Evolutionary conservation across 306 rosid genomes (phyloP), one percentile per base, ranked within the genome.

Genomic region (Phaseolus lunatus): DNA sequence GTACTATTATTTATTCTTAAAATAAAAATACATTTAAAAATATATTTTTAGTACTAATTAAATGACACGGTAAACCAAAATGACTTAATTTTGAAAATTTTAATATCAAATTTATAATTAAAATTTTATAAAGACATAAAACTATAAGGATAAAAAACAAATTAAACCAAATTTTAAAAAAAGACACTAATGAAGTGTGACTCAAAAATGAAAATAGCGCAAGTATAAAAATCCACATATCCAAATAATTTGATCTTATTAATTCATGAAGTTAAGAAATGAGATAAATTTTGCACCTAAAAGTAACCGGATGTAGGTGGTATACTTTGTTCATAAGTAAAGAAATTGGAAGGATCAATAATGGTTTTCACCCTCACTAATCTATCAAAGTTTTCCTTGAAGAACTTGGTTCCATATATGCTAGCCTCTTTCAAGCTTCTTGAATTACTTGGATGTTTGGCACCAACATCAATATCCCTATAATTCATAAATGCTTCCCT

Each of bases 401-500:
- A 85, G 6, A 10, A 52, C 47, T 78, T 78, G 47, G 3, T 22
- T 12, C 85, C 88, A 67, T 81, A 81, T 33, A 0, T 53, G 0
- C 1, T 2, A 67, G 78, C 53, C 2, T 13, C 4, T 0, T 22
- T 29, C n/a, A 67, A 4, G 18, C 2, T 14, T 0, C 75, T 31
- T 2, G 6, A 33, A 68, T 15, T 44, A 26, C 85, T 85, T 6
- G 81, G 70, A 77, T 13, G 75, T 47, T 73, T 73, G 47, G 75
- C 85, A 3, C 88, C 88, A 35, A 85, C 26, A 61, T 77, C 83
- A 33, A 43, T 14, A 58, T 85, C 88, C n/a, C 85, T 81, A 0
- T 85, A 81, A 14, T 77, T 81, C 0, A 63, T 73, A n/a, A 78
- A 85, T 0, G 77, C 58, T 7, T 70, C 77, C 59, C 86, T 82